Conservation (phyloP, 2,329 filamentous ascomycete genomes). For the Paracoccidioides lutzii region DNA sequence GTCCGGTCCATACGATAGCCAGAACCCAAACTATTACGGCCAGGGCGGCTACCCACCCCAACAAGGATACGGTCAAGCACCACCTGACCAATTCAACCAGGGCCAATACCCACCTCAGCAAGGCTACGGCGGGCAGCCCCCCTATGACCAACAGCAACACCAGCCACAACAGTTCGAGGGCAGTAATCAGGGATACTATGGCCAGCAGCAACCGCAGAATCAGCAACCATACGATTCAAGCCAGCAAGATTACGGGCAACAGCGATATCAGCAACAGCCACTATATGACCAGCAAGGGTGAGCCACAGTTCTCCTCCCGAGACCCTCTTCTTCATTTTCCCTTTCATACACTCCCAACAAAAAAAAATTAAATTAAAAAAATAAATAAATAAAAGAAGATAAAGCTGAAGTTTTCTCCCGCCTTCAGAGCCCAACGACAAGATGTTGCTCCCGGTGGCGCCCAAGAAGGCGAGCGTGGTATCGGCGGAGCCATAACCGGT, state of each 20-base stretch:
- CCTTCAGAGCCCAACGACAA: conserved; percentile 5
- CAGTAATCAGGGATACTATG: not conserved
- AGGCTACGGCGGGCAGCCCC: conserved; percentile 11
- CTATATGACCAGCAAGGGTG: conserved; percentile 8
- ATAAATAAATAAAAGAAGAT: not conserved
- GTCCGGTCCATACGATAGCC: conserved; percentile 11
- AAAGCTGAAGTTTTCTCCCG: not conserved
- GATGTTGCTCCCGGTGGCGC: conserved; percentile 25
- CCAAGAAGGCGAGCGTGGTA: conserved; percentile 34
- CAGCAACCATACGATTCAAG: conserved; percentile 10
- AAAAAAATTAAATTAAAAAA: not conserved
- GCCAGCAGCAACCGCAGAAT: conserved; percentile 1
- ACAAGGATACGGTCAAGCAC: conserved; percentile 17
- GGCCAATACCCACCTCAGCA: conserved; percentile 12
- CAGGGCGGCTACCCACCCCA: conserved; percentile 18
- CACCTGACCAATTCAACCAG: conserved; percentile 13
- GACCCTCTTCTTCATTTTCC: not conserved
- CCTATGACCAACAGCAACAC: conserved; percentile 12
- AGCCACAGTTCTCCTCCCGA: not conserved
- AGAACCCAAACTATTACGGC: conserved; percentile 13
- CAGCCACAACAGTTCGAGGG: conserved; percentile 10
- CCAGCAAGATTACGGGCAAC: not conserved
- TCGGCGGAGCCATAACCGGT: conserved; percentile 35
- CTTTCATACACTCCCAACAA: not conserved
- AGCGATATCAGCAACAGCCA: not conserved